A percentile compares a stretch with the other conserved stretches of the same genome.
Conservation (phyloP, 805 yeast species). For the Lipomyces starkeyi region DNA sequence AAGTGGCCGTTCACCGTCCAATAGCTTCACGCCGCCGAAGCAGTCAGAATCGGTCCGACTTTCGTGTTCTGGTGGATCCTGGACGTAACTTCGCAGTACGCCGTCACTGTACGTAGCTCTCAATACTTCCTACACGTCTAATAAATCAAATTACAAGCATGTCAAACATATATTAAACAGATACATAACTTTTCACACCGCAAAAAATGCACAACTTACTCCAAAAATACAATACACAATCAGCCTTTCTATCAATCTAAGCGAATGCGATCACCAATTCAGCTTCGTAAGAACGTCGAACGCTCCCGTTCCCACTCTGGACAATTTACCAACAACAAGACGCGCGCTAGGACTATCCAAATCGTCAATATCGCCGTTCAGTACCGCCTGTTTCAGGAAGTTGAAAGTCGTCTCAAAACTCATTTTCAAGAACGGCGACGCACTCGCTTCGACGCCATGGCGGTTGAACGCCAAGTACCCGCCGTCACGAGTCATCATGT, state of each 20-base stretch:
- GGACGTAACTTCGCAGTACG: not conserved
- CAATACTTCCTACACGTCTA: not conserved
- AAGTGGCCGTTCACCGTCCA: no score
- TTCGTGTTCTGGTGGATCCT: not conserved
- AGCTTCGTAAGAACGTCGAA: conserved; percentile 65
- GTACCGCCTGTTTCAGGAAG: conserved; percentile 93
- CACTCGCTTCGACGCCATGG: conserved; percentile 95
- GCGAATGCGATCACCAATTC: conserved; percentile 13
- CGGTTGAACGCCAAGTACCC: conserved; percentile 94
- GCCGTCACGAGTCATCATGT: conserved; percentile 99
- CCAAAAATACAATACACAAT: not conserved
- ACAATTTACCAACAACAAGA: conserved; percentile 87
- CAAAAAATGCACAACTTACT: not conserved
- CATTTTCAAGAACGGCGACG: conserved; percentile 98
- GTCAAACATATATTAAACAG: not conserved
- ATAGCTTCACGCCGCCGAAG: no score
- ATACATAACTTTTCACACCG: not conserved
- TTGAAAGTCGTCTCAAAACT: conserved; percentile 98
- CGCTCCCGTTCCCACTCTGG: conserved; percentile 94
- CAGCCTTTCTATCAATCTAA: not conserved
- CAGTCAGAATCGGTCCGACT: no score
- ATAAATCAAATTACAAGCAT: not conserved
- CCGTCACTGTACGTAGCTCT: not conserved
- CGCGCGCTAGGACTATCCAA: conserved; percentile 92
- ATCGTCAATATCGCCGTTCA: conserved; percentile 87